Conservation (phyloP, 2,329 filamentous ascomycete species). For the Hypoxylon sp. region DNA sequence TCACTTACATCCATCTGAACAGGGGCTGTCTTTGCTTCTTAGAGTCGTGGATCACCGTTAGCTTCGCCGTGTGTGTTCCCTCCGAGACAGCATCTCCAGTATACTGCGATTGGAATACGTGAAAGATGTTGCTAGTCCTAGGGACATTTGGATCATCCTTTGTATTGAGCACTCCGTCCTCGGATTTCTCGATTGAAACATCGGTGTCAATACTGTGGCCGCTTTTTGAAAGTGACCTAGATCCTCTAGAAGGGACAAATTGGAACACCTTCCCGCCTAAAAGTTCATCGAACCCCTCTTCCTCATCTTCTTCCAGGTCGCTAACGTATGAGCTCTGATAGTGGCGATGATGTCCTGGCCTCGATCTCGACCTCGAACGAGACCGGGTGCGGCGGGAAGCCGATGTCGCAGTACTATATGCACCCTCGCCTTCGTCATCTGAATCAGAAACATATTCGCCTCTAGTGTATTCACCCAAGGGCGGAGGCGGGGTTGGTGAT, state of each 20-base stretch:
- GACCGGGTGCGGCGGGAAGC: conserved; percentile 19
- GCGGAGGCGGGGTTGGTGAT: conserved; percentile 2
- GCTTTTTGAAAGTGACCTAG: conserved; percentile 25
- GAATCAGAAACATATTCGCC: conserved; percentile 6
- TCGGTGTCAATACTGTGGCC: conserved; percentile 31
- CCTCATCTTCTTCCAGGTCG: conserved; percentile 27
- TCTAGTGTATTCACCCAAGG: background rate
- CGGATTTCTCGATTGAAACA: conserved; percentile 24
- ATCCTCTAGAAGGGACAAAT: conserved; percentile 28
- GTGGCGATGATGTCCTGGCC: background rate
- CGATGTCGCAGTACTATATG: background rate
- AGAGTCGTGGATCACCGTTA: conserved; percentile 57
- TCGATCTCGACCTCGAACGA: conserved; percentile 19
- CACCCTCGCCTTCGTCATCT: background rate
- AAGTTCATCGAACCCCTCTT: conserved; percentile 30
- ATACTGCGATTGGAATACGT: conserved; percentile 57
- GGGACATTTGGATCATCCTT: conserved; percentile 12
- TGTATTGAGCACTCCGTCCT: conserved; percentile 5
- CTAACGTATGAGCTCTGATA: conserved; percentile 11
- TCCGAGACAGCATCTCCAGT: conserved; percentile 58
- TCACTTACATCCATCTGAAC: conserved; percentile 60
- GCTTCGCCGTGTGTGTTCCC: conserved; percentile 55
- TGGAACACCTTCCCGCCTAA: conserved; percentile 35
- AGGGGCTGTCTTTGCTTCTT: conserved; percentile 55
- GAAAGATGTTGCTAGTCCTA: conserved; percentile 8